Percentiles rank a stretch among this genome's conserved stretches.
These are phyloP conservation scores for Akebia trifoliata DNA, from an alignment of 164 flowering plant species.

Conservation along the genomic window DNA sequence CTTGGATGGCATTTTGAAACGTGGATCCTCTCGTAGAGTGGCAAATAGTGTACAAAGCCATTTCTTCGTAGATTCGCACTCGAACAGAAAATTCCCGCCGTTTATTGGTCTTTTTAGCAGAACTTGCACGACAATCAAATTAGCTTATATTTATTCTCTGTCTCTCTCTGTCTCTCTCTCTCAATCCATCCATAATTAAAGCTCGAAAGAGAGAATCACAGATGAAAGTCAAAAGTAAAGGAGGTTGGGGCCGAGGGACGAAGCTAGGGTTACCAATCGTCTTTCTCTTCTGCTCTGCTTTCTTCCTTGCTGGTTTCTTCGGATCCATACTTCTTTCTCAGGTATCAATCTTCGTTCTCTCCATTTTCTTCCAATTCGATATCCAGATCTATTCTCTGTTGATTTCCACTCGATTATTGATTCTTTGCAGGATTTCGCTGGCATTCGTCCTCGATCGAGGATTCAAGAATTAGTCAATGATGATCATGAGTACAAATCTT, in stretches of 20 bases:
- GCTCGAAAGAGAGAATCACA: neutral
- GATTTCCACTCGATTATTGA: too few species aligned
- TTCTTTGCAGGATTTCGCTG: conserved; percentile 24
- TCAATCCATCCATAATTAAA: neutral
- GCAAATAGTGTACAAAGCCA: too few species aligned
- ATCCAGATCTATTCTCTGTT: too few species aligned
- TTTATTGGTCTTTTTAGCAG: neutral
- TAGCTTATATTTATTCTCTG: too few species aligned
- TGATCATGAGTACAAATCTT: conserved; percentile 11
- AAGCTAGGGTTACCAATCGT: conserved; percentile 51
- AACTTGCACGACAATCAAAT: neutral
- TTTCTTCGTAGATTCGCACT: too few species aligned
- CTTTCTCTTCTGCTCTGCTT: conserved; percentile 40
- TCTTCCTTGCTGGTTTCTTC: conserved; percentile 69
- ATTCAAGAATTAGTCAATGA: conserved; percentile 26
- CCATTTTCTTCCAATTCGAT: neutral
- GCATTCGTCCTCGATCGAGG: conserved; percentile 24
- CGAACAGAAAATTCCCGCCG: conserved; percentile 10
- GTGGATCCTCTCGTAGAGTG: too few species aligned
- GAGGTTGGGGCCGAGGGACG: conserved; percentile 19
- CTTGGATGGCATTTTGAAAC: too few species aligned
- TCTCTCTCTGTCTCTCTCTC: neutral
- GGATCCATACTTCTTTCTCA: conserved; percentile 49
- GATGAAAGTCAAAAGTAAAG: conserved; percentile 32
- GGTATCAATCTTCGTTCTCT: conserved; percentile 24